A percentile compares a stretch with the other conserved stretches of the same genome.
Evolutionary conservation across 108 stramenopile species (phyloP).

Genomic region (Discostella stelligeroides): DNA sequence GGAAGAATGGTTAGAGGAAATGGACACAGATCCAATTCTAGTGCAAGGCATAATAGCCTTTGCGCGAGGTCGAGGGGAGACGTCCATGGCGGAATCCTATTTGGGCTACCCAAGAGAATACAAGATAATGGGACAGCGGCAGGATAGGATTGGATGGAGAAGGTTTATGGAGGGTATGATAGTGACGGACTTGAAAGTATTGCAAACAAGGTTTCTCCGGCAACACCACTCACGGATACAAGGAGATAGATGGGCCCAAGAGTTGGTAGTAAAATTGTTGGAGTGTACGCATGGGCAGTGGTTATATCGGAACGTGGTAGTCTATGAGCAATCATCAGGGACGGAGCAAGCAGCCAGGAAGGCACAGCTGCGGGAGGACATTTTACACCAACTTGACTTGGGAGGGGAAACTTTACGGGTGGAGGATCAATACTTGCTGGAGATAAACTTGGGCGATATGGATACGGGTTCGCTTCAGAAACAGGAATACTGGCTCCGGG

Average conservation of each 20-base stretch:
- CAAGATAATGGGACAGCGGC: too few relatives aligned
- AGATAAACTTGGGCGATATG: neutral
- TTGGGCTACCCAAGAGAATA: too few relatives aligned
- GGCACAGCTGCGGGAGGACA: neutral
- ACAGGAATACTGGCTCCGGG: conserved; percentile 1
- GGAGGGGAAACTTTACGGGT: neutral
- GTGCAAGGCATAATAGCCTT: too few relatives aligned
- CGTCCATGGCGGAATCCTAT: too few relatives aligned
- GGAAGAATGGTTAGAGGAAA: too few relatives aligned
- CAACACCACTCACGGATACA: neutral
- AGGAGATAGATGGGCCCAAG: neutral
- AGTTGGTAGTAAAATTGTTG: neutral
- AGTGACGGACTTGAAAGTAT: too few relatives aligned
- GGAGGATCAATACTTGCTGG: neutral
- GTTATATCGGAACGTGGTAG: neutral
- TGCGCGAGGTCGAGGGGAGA: too few relatives aligned
- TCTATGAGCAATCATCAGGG: neutral
- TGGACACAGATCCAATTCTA: too few relatives aligned
- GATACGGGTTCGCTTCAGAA: neutral
- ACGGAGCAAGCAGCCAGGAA: neutral
- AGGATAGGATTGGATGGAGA: too few relatives aligned
- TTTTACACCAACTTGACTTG: neutral
- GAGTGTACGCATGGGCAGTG: neutral
- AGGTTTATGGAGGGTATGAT: too few relatives aligned
- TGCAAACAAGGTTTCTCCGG: too few relatives aligned